These are phyloP conservation scores for Podila epicladia DNA, from an alignment of 192 early-diverging fungal species.

Conservation along the genomic window DNA sequence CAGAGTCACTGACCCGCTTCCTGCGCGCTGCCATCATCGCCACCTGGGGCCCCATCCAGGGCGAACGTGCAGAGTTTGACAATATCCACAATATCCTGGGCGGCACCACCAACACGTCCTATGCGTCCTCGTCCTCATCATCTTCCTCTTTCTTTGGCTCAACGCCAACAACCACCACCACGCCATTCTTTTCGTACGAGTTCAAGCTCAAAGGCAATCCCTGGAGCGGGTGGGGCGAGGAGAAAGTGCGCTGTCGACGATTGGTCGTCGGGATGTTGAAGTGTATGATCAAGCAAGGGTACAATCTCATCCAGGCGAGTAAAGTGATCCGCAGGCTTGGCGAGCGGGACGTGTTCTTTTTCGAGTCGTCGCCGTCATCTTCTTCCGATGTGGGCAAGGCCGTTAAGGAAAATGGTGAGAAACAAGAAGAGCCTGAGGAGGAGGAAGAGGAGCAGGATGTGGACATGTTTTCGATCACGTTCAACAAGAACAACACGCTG, in stretches of 20 bases:
- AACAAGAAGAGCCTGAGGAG: too few species aligned
- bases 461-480: conserved; percentile 28
- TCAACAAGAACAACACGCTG: conserved; percentile 22
- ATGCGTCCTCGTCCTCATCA: too few species aligned
- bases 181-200: conserved; percentile 1
- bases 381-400: neutral
- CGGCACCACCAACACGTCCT: too few species aligned
- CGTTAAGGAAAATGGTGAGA: too few species aligned
- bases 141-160: too few species aligned
- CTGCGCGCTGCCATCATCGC: conserved; percentile 6
- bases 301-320: conserved; percentile 26
- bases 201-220: conserved; percentile 34
- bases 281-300: conserved; percentile 17
- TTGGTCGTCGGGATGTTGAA: conserved; percentile 6
- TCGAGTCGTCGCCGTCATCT: conserved; percentile 4
- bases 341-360: conserved; percentile 26
- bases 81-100: too few species aligned
- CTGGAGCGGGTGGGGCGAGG: conserved; percentile 12
- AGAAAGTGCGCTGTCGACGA: conserved; percentile 11
- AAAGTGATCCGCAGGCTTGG: conserved; percentile 14
- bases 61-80: neutral
- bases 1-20: neutral
- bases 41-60: conserved; percentile 25
- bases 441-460: neutral
- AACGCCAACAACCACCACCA: neutral